A percentile compares a stretch with the other conserved stretches of the same genome.
phyloP scores from a whole-genome alignment of 345 rosid species.

The Eucalyptus caleyi region DNA sequence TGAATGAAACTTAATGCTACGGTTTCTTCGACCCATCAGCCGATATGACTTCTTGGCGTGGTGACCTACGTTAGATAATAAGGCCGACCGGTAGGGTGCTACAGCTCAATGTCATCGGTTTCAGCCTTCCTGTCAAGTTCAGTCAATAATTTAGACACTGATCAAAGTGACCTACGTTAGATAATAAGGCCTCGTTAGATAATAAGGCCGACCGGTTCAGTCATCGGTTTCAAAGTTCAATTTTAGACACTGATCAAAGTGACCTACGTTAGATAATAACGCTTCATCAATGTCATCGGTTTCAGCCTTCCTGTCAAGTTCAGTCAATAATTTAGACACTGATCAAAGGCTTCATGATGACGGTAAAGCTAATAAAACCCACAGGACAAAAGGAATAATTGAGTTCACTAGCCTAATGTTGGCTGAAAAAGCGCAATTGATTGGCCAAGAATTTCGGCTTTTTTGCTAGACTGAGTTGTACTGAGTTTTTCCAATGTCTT shows the following conservation, averaged over 20 bases:
- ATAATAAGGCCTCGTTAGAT: too few species aligned
- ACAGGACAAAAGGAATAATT: neutral
- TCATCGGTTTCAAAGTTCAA: too few species aligned
- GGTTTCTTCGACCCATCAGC: neutral
- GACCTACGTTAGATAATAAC: neutral
- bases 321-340: neutral
- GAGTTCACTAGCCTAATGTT: neutral
- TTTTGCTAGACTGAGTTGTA: neutral
- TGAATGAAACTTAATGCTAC: neutral
- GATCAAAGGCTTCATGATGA: neutral
- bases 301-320: neutral
- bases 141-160: neutral
- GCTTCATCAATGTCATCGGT: neutral
- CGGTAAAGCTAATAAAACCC: neutral
- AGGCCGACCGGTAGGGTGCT: neutral
- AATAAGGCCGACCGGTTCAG: too few species aligned
- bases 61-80: neutral
- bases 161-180: neutral
- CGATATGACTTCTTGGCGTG: neutral
- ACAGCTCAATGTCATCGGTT: neutral
- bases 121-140: neutral
- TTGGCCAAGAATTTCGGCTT: slow-evolving; percentile 20
- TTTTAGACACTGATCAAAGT: neutral
- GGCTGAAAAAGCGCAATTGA: neutral
- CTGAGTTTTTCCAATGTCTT: neutral